Conservation (phyloP, 805 yeast genomes). For the Myxozyma nipponensis region DNA sequence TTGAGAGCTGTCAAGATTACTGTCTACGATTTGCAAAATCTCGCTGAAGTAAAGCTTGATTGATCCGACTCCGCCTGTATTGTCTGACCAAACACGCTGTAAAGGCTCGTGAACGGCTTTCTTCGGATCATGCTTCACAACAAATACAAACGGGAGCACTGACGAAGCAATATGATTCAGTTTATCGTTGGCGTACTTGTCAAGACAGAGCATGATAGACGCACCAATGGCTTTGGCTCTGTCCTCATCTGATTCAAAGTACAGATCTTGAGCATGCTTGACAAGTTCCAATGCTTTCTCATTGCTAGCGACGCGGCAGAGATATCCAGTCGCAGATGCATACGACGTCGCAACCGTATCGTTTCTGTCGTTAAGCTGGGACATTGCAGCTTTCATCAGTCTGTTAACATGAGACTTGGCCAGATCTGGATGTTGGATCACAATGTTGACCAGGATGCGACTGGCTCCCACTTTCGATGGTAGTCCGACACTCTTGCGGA, state of each 20-base stretch:
- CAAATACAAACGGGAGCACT: constrained; percentile 71
- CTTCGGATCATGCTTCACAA: constrained; percentile 67
- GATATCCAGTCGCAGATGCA: constrained; percentile 76
- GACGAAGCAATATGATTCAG: constrained; percentile 59
- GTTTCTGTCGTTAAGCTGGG: constrained; percentile 66
- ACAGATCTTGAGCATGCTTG: constrained; percentile 47
- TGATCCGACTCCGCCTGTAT: constrained; percentile 70
- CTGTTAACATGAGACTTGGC: constrained; percentile 54
- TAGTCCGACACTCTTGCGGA: constrained; percentile 72
- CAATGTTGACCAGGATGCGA: constrained; percentile 60
- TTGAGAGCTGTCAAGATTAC: constrained; percentile 52
- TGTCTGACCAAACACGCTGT: constrained; percentile 70
- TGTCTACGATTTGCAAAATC: constrained; percentile 51
- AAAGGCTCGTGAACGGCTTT: constrained; percentile 48
- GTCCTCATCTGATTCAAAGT: constrained; percentile 54
- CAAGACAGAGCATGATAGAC: constrained; percentile 47
- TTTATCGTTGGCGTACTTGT: constrained; percentile 63
- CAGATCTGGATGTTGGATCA: constrained; percentile 51
- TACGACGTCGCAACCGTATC: constrained; percentile 68
- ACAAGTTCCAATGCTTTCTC: constrained; percentile 55
- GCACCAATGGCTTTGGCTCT: constrained; percentile 43
- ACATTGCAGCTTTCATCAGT: constrained; percentile 54
- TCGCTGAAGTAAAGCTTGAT: constrained; percentile 66
- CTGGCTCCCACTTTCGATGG: constrained; percentile 90
- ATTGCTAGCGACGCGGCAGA: constrained; percentile 58